phyloP scores from a whole-genome alignment of 2,329 filamentous ascomycete species.

The Aspergillus versicolor region DNA sequence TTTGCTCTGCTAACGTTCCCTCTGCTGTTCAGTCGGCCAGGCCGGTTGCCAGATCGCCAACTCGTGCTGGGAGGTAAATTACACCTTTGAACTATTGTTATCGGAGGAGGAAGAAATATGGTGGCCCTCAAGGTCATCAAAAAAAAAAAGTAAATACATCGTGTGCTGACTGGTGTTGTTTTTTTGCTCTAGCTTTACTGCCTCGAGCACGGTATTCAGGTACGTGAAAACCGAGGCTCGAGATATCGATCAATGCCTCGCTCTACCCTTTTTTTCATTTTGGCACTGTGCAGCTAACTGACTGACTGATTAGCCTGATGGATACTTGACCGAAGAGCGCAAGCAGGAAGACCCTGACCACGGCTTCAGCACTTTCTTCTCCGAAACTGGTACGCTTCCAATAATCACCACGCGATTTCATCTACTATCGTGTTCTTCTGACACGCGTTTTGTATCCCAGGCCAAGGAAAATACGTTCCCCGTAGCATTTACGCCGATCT shows the following conservation, averaged over 20 bases:
- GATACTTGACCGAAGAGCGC: slow-evolving; percentile 96
- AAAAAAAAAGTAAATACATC: background rate
- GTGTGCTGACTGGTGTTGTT: slow-evolving; percentile 34
- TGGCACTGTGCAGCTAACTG: slow-evolving; percentile 15
- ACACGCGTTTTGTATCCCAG: slow-evolving; percentile 48
- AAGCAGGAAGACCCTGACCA: slow-evolving; percentile 91
- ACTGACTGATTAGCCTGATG: slow-evolving; percentile 72
- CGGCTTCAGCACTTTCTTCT: slow-evolving; percentile 99
- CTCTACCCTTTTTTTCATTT: background rate
- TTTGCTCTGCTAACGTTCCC: slow-evolving; percentile 22
- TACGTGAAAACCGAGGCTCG: slow-evolving; percentile 49
- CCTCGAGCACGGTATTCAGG: slow-evolving; percentile 99
- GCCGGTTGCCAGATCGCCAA: slow-evolving; percentile 99
- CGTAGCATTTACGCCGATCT: slow-evolving; percentile 99
- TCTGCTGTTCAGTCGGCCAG: slow-evolving; percentile 76
- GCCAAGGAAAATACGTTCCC: slow-evolving; percentile 97
- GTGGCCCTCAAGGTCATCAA: background rate
- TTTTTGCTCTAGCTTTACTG: slow-evolving; percentile 79
- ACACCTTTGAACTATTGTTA: slow-evolving; percentile 1
- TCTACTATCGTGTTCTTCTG: slow-evolving; percentile 15
- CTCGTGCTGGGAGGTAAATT: slow-evolving; percentile 99
- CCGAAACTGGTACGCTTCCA: slow-evolving; percentile 80
- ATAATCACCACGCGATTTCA: background rate
- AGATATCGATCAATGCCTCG: background rate
- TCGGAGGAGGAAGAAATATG: background rate